phyloP scores from a whole-genome alignment of 106 monocot genomes.

The Alisma plantagoaquatica region DNA sequence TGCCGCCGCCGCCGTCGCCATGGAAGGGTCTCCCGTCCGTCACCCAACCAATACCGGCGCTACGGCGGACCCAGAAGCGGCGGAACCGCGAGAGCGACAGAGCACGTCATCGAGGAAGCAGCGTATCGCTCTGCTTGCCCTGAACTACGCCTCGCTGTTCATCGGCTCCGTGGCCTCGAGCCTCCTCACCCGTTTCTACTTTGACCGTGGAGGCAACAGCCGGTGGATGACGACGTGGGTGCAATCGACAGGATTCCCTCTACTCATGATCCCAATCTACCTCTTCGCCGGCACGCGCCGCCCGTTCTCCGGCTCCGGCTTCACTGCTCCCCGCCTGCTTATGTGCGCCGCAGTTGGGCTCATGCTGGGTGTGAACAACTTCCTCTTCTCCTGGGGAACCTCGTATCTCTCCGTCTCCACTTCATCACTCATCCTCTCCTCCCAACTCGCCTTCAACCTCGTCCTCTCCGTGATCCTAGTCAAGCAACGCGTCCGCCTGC shows the following conservation, averaged over 20 bases:
- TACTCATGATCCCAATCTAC: constrained; percentile 37
- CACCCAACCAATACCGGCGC: too few species aligned
- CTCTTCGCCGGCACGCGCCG: constrained; percentile 6
- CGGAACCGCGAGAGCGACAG: too few species aligned
- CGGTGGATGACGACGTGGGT: constrained; percentile 49
- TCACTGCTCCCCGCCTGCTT: constrained; percentile 23
- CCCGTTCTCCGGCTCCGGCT: constrained; percentile 35
- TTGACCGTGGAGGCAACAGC: constrained; percentile 48
- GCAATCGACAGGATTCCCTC: constrained; percentile 57
- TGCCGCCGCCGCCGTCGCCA: too few species aligned
- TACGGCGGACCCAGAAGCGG: too few species aligned
- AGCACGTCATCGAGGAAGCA: too few species aligned
- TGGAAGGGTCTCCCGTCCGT: too few species aligned
- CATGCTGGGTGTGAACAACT: constrained; percentile 58
- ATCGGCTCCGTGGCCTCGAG: constrained; percentile 48
- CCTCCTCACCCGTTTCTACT: constrained; percentile 66
- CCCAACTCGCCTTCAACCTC: constrained; percentile 64
- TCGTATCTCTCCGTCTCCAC: constrained; percentile 70
- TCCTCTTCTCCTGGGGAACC: constrained; percentile 52
- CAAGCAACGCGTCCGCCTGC: constrained; percentile 32
- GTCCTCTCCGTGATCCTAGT: constrained; percentile 50
- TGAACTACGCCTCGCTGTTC: constrained; percentile 36
- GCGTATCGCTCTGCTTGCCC: constrained; percentile 13
- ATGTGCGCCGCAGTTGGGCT: constrained; percentile 32
- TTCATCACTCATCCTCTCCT: constrained; percentile 55